phyloP scores from a whole-genome alignment of 2,329 filamentous ascomycete species.

The Sclerotiophoma versabilis region DNA sequence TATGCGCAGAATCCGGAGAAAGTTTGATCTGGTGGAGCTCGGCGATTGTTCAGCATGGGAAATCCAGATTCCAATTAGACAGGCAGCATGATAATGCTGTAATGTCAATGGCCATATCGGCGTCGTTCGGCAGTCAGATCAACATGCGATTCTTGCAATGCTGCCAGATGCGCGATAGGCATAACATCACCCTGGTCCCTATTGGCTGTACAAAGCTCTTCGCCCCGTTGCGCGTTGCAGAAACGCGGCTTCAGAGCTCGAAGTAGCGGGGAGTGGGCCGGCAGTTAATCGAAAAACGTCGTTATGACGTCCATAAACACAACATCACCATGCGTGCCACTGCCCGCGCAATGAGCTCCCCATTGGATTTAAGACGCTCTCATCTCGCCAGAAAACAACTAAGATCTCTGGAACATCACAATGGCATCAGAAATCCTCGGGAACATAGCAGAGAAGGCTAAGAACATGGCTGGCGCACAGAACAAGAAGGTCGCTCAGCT shows the following conservation, averaged over 20 bases:
- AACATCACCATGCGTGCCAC: slow-evolving; percentile 3
- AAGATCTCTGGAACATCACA: slow-evolving; percentile 7
- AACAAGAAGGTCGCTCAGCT: slow-evolving; percentile 69
- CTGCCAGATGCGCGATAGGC: slow-evolving; percentile 3
- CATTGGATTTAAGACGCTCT: slow-evolving; percentile 10
- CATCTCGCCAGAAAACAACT: slow-evolving; percentile 6
- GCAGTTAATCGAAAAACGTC: slow-evolving; percentile 26
- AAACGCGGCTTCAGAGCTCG: slow-evolving; percentile 17
- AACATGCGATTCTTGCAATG: slow-evolving; percentile 18
- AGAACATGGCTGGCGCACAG: slow-evolving; percentile 42
- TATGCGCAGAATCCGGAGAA: slow-evolving; percentile 2
- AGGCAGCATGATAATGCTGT: slow-evolving; percentile 29
- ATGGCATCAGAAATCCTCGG: slow-evolving; percentile 46
- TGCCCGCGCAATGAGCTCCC: background rate
- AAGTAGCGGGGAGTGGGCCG: slow-evolving; percentile 20
- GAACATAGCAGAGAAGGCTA: slow-evolving; percentile 38
- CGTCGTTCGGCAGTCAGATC: slow-evolving; percentile 27
- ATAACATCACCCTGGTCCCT: slow-evolving; percentile 17
- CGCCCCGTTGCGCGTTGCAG: slow-evolving; percentile 13
- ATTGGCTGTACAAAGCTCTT: slow-evolving; percentile 20
- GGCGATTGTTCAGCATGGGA: slow-evolving; percentile 33
- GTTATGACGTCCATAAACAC: slow-evolving; percentile 31
- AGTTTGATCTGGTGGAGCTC: background rate
- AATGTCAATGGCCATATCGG: slow-evolving; percentile 28
- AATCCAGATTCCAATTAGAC: slow-evolving; percentile 28